These are phyloP conservation scores for Malassezia equina DNA, from an alignment of 1,284 basidiomycete species.

Conservation along the genomic window DNA sequence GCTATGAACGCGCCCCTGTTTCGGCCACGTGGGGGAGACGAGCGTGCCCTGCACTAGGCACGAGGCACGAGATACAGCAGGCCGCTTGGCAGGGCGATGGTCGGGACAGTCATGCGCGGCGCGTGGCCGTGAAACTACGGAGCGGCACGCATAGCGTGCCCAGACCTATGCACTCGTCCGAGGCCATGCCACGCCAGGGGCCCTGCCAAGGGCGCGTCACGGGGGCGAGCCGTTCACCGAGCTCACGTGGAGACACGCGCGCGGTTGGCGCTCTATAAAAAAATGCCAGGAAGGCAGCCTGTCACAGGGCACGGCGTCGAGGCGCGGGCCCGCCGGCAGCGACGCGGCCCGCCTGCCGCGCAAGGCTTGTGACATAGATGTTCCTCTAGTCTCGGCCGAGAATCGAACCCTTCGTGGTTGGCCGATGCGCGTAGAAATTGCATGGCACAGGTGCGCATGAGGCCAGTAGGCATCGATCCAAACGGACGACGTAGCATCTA, in stretches of 20 bases:
- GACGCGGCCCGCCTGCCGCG: not conserved
- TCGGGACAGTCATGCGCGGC: not conserved
- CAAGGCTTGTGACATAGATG: constrained; percentile 6
- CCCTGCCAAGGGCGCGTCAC: not conserved
- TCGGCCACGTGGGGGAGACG: not conserved
- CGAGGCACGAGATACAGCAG: not conserved
- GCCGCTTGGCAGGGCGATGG: not conserved
- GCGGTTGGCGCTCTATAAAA: not conserved
- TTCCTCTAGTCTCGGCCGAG: constrained; percentile 10
- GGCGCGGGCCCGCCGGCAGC: not conserved
- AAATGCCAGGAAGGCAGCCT: not conserved
- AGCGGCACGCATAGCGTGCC: not conserved
- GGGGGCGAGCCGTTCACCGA: not conserved
- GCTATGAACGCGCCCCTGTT: not conserved
- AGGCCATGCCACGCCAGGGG: not conserved
- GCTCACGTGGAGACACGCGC: not conserved
- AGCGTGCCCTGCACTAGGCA: not conserved
- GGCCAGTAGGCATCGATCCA: constrained; percentile 14
- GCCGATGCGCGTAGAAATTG: not conserved
- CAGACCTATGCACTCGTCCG: not conserved
- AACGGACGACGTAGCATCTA: constrained; percentile 13
- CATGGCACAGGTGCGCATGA: not conserved
- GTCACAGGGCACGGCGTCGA: not conserved
- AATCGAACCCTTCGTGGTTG: constrained; percentile 2
- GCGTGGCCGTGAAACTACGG: not conserved